Base-by-base conservation (phyloP, 2,329 filamentous ascomycete species). In the Phialophora macrospora region DNA sequence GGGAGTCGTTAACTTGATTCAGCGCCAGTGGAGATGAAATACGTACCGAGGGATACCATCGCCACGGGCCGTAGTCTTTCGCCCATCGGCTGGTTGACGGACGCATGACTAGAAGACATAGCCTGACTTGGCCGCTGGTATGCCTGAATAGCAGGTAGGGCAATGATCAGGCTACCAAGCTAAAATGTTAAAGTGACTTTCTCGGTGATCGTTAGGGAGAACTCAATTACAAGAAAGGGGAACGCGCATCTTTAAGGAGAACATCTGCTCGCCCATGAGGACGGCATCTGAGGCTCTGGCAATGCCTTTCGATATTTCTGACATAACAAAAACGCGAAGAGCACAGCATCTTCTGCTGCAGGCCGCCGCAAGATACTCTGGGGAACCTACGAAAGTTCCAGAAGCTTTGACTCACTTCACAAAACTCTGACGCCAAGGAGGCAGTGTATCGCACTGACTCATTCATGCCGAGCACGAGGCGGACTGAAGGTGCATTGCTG, bases 11-110 rank as follows among this genome's bases (percentile, higher is more conserved):
- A 61, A 38, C 34, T 24, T 28, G 32, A 17, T 44, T 24, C 14
- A 6, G 12, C 32, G 17, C 4, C 28, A 24, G 17, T n/a, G 8
- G 24, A 32, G 22, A 14, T 26, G 24, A n/a, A 54, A 5, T 26
- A 2, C 55, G 44, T 65, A 68, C 65, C 66, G 26, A 70, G 66
- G 22, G 66, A 70, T 1, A 70, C 34, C 56, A 68, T 67, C n/a
- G 65, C 61, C 48, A 67, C 55, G 32, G 61, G 65, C 34, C 46
- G 28, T 34, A 24, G 48, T 51, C 48, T 51, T 22, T 51, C 14
- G 3, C 38, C 38, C 14, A n/a, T 44, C 38, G 38, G 38, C 38
- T 17, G 38, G 14, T n/a, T 2, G 17, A 20, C 17, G 38, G 38
- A 44, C 14, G 38, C 38, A n/a, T 3, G 44, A 48, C 14, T 22